Base-by-base conservation (phyloP, 2,329 filamentous ascomycete species). In the Teratosphaeria zuluensis region DNA sequence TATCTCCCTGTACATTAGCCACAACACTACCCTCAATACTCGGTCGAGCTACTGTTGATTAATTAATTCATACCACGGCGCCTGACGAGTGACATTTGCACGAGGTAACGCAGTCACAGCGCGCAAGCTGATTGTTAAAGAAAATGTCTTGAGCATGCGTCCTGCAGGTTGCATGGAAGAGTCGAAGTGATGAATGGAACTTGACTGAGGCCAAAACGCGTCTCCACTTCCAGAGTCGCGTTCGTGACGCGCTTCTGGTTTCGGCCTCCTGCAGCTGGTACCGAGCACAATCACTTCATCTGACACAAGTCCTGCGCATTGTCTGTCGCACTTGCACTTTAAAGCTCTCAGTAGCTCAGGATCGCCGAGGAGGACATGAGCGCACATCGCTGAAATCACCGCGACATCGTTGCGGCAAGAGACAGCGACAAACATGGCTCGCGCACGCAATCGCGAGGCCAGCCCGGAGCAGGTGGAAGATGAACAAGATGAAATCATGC, bases 391-490 rank as follows among this genome's bases (percentile, higher is more conserved):
- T 48, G 42, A 48, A 3, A 21, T 19, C 16, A 48, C 42, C 9
- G 16, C 16, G 16, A 24, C 16, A 8, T 19, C 19, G 42, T 4
- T 19, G 4, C 19, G 3, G 42, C 42, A 19, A 4, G n/a, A 19
- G 42, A 19, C n/a, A 21, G 19, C n/a, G 9, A 24, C 28, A 9
- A 42, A 16, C 19, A 62, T 62, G 60, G 57, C 60, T 14, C 60
- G 60, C 42, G 55, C 59, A 12, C 56, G 57, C 7, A 61, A 59
- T 24, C 42, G 54, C 19, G 53, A 54, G 32, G 53, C 57, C 24
- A 61, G 59, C 51, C 60, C 58, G 14, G 62, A 66, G 31, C 57
- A 65, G 16, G 62, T 63, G 52, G 62, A 63, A n/a, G 63, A 64
- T 24, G 58, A 62, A 48, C 32, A 14, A 35, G 59, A 59, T 14